phyloP scores from a whole-genome alignment of 345 rosid species.

The Sonneratia caseolaris region DNA sequence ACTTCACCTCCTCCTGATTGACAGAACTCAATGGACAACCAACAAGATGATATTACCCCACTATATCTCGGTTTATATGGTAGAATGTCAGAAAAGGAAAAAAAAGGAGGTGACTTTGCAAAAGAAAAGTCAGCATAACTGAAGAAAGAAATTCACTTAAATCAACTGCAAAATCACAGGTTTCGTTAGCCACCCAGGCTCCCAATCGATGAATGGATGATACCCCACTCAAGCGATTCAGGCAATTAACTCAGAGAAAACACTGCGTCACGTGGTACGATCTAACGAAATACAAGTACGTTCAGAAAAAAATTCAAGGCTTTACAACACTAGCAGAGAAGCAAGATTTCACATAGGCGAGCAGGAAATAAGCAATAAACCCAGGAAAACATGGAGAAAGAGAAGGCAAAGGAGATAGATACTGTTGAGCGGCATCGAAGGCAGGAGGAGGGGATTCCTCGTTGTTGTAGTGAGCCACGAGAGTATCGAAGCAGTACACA shows the following conservation, averaged over 20 bases:
- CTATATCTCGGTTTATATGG: not conserved
- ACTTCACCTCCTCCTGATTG: not conserved
- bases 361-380: not conserved
- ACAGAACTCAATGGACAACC: not conserved
- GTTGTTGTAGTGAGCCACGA: constrained; percentile 83
- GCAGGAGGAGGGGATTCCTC: constrained; percentile 81
- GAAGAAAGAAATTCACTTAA: not conserved
- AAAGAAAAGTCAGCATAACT: not conserved
- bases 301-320: not conserved
- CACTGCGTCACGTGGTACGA: not conserved
- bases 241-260: not conserved
- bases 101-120: not conserved
- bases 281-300: not conserved
- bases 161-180: not conserved
- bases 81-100: not conserved
- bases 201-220: not conserved
- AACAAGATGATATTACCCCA: not conserved
- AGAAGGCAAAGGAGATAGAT: constrained; percentile 1
- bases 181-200: not conserved
- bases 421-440: constrained; percentile 82
- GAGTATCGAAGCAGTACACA: constrained; percentile 91
- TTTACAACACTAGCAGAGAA: not conserved
- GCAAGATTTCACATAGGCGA: not conserved
- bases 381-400: not conserved
- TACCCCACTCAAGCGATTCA: not conserved